Percentiles rank a stretch among this genome's conserved stretches.
Evolutionary conservation across 208 protist genomes (phyloP).

Genomic region (Trypanosoma vivax): DNA sequence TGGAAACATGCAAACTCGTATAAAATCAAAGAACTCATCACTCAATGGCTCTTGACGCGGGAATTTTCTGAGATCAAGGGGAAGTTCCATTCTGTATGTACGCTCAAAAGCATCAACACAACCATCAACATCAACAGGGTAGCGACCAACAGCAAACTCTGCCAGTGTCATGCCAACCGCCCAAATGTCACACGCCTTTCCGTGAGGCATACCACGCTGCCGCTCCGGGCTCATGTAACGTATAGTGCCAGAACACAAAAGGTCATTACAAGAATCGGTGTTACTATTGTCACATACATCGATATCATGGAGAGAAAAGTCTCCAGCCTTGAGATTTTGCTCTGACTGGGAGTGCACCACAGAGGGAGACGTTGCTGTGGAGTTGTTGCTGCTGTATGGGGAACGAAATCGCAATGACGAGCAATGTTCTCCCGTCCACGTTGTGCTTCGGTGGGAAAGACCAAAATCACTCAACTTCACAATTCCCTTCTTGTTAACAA

Average conservation of each 20-base stretch:
- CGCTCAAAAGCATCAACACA: conserved; percentile 67
- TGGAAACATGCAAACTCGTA: conserved; percentile 55
- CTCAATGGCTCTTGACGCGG: conserved; percentile 35
- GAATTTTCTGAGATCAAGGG: conserved; percentile 33
- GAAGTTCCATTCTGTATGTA: conserved; percentile 31
- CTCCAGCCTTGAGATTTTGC: too few species aligned
- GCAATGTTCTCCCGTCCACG: background rate
- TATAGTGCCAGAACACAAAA: conserved; percentile 73
- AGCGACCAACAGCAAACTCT: conserved; percentile 78
- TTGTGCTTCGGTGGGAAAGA: conserved; percentile 66
- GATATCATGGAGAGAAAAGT: too few species aligned
- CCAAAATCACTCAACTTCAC: conserved; percentile 97
- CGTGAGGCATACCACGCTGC: conserved; percentile 70
- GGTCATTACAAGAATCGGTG: background rate
- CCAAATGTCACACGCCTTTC: conserved; percentile 81
- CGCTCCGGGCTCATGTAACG: conserved; percentile 89
- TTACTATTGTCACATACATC: background rate
- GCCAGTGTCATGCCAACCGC: conserved; percentile 84
- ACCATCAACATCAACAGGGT: conserved; percentile 61
- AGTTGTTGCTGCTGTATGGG: background rate
- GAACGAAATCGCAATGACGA: background rate
- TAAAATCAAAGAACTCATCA: conserved; percentile 63
- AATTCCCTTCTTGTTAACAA: conserved; percentile 91
- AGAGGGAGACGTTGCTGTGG: conserved; percentile 1
- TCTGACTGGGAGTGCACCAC: too few species aligned